These are phyloP conservation scores for Pseudisothecium myosuroides DNA, from an alignment of 225 moss, liverwort and hornwort species.

Conservation along the genomic window DNA sequence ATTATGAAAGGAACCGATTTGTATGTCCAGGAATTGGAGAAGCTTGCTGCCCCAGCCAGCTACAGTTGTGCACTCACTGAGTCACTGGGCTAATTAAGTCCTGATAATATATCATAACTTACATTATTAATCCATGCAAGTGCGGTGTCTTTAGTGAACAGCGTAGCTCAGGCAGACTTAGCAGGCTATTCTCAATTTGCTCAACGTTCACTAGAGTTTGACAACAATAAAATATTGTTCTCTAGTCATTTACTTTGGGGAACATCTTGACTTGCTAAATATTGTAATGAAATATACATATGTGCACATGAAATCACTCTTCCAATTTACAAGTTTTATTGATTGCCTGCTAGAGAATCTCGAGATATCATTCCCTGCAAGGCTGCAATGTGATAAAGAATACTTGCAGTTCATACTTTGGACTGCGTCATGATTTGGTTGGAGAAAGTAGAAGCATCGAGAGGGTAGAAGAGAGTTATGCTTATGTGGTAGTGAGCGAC, in stretches of 20 bases:
- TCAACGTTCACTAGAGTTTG: not conserved
- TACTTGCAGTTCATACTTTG: not conserved
- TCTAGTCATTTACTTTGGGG: not conserved
- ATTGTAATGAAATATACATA: too few species aligned
- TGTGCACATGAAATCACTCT: not conserved
- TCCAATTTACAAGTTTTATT: not conserved
- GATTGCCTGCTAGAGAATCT: not conserved
- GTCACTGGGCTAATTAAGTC: not conserved
- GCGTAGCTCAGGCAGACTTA: not conserved
- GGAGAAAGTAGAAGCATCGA: not conserved
- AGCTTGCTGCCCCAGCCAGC: constrained; percentile 13
- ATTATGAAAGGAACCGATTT: constrained; percentile 45
- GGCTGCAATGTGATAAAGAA: not conserved
- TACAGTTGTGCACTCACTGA: not conserved
- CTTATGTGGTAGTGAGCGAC: not conserved
- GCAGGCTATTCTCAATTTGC: not conserved
- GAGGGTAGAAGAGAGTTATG: not conserved
- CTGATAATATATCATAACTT: too few species aligned
- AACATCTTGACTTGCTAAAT: not conserved
- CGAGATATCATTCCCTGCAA: not conserved
- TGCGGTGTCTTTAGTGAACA: not conserved
- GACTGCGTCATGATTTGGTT: not conserved
- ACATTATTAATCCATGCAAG: not conserved
- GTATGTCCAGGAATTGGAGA: constrained; percentile 54
- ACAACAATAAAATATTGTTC: too few species aligned